phyloP scores from a whole-genome alignment of 2,329 filamentous ascomycete species.

The Penicillium sp. region DNA sequence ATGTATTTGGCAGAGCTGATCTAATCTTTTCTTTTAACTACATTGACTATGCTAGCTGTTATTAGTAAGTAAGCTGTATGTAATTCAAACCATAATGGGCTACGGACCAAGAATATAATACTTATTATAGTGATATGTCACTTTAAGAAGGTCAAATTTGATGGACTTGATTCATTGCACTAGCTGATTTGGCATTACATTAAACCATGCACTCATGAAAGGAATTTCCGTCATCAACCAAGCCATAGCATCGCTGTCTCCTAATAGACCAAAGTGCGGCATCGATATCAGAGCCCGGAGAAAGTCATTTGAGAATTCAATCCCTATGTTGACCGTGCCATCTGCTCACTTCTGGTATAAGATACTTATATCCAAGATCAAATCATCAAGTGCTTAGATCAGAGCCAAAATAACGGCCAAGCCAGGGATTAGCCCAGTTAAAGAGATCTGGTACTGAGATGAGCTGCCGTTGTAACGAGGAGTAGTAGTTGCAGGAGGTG shows the following conservation, averaged over 20 bases:
- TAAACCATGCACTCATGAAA: too few species aligned
- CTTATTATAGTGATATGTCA: too few species aligned
- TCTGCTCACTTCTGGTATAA: too few species aligned
- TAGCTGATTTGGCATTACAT: too few species aligned
- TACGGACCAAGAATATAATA: too few species aligned
- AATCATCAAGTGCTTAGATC: conserved; percentile 9
- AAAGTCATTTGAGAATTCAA: background rate
- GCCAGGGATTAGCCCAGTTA: conserved; percentile 14
- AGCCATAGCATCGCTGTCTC: conserved; percentile 9
- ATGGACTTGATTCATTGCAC: too few species aligned
- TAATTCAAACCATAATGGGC: too few species aligned
- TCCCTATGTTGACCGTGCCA: too few species aligned
- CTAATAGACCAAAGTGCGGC: conserved; percentile 6
- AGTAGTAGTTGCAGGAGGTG: conserved; percentile 1
- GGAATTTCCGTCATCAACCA: conserved; percentile 10
- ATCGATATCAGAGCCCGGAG: background rate
- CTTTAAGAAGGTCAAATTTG: too few species aligned
- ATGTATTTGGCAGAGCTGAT: conserved; percentile 14
- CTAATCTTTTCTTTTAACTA: conserved; percentile 14
- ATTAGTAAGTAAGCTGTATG: too few species aligned
- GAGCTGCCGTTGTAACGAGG: conserved; percentile 17
- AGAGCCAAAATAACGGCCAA: conserved; percentile 15
- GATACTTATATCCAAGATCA: too few species aligned
- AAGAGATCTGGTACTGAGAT: conserved; percentile 15
- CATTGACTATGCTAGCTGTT: too few species aligned